Evolutionary conservation across 257 asterid genomes (phyloP), one percentile per base, ranked within the genome.

Genomic region (Eucommia ulmoides): DNA sequence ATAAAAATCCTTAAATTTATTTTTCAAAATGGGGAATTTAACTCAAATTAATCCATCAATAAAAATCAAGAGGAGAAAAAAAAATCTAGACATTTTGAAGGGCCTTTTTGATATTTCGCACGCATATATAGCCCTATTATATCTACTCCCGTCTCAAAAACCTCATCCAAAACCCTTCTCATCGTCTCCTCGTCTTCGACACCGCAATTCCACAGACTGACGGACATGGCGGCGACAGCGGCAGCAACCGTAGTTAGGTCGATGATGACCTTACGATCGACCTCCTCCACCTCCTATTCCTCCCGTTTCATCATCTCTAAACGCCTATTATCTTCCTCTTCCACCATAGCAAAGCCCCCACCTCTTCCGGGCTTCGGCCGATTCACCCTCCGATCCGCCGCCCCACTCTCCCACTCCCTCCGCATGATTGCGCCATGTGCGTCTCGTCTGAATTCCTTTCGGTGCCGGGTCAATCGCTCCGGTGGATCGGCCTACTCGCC

Each of bases 401-500:
- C 65, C 1, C 38, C 71, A 9, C 44, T 62, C 22, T 65, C 80
- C 11, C 80, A 58, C 42, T 44, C 63, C 17, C 26, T 65, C n/a
- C 60, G 51, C 2, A 42, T 67, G 16, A 22, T 26, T 7, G 46
- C 55, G 11, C 74, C 91, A 3, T 18, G 23, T 41, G 10, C 49
- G 11, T 12, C 23, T 19, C 69, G 93, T 1, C 55, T 70, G 52
- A 73, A 65, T 46, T 24, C 62, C 19, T 22, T 88, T 22, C 62
- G 93, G 19, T 88, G 94, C 73, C 66, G 86, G 51, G 85, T 79
- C 19, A 76, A 80, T 45, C 71, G 94, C 1, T 77, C 94, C 19
- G 95, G 91, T 2, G 95, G 91, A 1, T 68, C 93, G 7, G 65
- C 72, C 0, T 88, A 84, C 72, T 84, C 96, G 42, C 96, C 97